Evolutionary conservation across 768 basidiomycete genomes (phyloP).

Genomic region (Suillus spraguei): DNA sequence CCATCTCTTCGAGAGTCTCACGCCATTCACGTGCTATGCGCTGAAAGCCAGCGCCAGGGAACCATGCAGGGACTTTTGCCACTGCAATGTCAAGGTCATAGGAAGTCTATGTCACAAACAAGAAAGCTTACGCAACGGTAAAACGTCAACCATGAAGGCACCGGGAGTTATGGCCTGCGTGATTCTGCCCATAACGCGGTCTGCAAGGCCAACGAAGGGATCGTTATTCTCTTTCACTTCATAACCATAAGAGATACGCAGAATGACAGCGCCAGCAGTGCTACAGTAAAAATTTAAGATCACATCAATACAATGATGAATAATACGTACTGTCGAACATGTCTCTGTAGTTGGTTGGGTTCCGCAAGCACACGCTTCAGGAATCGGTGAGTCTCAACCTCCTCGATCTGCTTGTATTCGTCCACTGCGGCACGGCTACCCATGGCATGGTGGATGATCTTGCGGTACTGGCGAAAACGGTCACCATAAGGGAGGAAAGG

Average conservation of each 20-base stretch:
- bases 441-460: slow-evolving; percentile 42
- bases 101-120: not conserved
- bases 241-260: slow-evolving; percentile 1
- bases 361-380: slow-evolving; percentile 25
- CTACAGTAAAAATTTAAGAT: not conserved
- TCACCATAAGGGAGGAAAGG: slow-evolving; percentile 44
- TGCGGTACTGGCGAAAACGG: slow-evolving; percentile 43
- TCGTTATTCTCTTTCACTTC: not conserved
- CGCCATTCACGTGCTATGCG: not conserved
- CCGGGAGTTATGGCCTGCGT: not conserved
- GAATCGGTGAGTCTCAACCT: slow-evolving; percentile 39
- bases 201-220: not conserved
- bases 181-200: not conserved
- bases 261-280: not conserved
- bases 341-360: slow-evolving; percentile 37
- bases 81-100: not conserved
- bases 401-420: slow-evolving; percentile 37
- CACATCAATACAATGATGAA: not conserved
- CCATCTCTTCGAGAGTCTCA: not conserved
- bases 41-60: not conserved
- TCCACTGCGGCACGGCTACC: slow-evolving; percentile 42
- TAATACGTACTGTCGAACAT: slow-evolving; percentile 42
- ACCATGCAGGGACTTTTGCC: not conserved
- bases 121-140: not conserved
- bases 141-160: not conserved